Evolutionary conservation across 768 basidiomycete species (phyloP), one percentile per base, ranked within the genome.

Genomic region (Russula ochroleuca): DNA sequence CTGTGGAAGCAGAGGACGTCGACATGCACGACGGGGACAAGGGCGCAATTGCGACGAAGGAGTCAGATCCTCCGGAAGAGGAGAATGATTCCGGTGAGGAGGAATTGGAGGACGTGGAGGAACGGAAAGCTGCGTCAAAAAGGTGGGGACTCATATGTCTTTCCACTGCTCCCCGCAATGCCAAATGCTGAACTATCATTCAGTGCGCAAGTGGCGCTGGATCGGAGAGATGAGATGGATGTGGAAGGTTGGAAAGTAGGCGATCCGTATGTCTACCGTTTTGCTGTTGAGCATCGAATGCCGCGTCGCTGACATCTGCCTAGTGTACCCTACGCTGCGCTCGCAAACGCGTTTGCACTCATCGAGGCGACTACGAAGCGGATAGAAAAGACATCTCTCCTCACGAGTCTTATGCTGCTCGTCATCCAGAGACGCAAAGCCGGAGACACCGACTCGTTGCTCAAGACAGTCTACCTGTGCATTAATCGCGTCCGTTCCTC

Each of bases 301-400:
- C 31, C 6, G 11, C 31, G 17, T 57, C 33, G 31, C 19, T 35
- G 49, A 43, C 10, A 52, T 15, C 64, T 8, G 23, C 21, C 23
- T 33, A 98, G 95, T 4, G 89, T 98, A 13, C 97, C 97, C 0
- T 99, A 99, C 72, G 89, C 92, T 19, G 92, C 97, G 7, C 81
- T 99, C 40, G 85, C 94, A 10, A 88, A 92, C 68, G 84, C 89
- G 0, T 98, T 98, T 72, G 81, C 86, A 19, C 76, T 90, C 35
- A 98, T 99, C 65, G 95, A 97, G 74, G 84, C 85, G 5, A 99
- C 97, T 10, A 98, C 94, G 1, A 98, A 98, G 71, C 89, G 97
- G 21, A 76, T 97, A 51, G 94, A 97, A 74, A 99, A 98, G 74
- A 91, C 85, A 3, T 83, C 92, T 0, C 79, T 94, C 64, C 82